These are phyloP conservation scores for Potentilla sterilis DNA, from an alignment of 306 rosid species.

Conservation along the genomic window DNA sequence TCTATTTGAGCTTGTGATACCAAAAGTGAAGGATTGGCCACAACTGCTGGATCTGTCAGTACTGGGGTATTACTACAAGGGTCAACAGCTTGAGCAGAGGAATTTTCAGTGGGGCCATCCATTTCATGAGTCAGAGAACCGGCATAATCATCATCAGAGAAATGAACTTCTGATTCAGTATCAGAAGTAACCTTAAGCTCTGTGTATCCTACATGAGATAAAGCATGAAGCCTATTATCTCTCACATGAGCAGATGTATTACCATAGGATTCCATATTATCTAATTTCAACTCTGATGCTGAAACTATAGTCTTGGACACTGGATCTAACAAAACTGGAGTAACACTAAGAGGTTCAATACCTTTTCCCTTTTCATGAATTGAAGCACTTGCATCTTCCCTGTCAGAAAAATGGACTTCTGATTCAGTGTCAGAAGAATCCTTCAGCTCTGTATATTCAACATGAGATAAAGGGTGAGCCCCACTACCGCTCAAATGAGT, in stretches of 20 bases:
- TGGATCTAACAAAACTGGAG: neutral
- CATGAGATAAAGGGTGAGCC: conserved; percentile 58
- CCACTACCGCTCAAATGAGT: conserved; percentile 33
- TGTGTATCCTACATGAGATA: conserved; percentile 67
- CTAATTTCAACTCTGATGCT: conserved; percentile 32
- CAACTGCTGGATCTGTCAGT: conserved; percentile 34
- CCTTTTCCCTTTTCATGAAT: conserved; percentile 24
- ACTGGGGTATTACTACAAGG: conserved; percentile 31
- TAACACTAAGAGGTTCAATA: conserved; percentile 36
- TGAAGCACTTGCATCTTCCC: conserved; percentile 35
- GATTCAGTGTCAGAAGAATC: conserved; percentile 76
- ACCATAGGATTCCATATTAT: conserved; percentile 29
- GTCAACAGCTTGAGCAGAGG: conserved; percentile 36
- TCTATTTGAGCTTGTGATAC: conserved; percentile 33
- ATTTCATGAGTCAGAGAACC: conserved; percentile 26
- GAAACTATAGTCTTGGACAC: conserved; percentile 27
- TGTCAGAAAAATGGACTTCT: conserved; percentile 53
- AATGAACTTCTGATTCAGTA: conserved; percentile 65
- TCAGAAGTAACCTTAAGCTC: conserved; percentile 79
- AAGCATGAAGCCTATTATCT: conserved; percentile 44
- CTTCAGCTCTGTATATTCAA: conserved; percentile 75
- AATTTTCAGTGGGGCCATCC: conserved; percentile 31
- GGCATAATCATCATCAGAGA: conserved; percentile 54
- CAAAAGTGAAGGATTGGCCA: conserved; percentile 30
- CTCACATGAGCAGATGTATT: conserved; percentile 26